Percentiles rank a stretch among this genome's conserved stretches.
Conservation (phyloP, 2,329 filamentous ascomycete genomes). For the Colletotrichum sp. region DNA sequence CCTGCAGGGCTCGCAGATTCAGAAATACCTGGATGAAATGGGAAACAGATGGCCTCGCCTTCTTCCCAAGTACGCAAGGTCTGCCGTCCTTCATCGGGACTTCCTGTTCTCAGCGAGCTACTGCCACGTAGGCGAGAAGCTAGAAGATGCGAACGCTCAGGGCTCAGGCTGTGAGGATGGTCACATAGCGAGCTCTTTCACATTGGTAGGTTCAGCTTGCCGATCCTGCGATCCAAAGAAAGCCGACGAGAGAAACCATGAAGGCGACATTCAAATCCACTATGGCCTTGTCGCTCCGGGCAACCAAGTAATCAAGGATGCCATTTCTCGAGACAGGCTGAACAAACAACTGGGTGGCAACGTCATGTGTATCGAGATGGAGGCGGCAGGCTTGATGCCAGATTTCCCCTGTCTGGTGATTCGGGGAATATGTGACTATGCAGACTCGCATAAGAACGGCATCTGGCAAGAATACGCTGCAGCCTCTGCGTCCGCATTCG, state of each 20-base stretch:
- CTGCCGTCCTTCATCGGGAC: background rate
- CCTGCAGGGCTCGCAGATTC: conserved; percentile 7
- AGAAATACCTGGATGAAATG: background rate
- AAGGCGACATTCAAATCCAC: background rate
- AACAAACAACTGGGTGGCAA: background rate
- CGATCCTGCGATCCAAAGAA: background rate
- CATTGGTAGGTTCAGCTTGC: background rate
- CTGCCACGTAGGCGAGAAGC: background rate
- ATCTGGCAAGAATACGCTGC: conserved; percentile 41
- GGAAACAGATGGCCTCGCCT: background rate
- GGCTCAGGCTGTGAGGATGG: background rate
- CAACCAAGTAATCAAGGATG: conserved; percentile 23
- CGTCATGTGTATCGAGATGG: background rate
- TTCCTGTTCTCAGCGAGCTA: background rate
- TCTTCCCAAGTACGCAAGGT: background rate
- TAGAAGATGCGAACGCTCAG: background rate
- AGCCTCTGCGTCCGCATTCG: conserved; percentile 34
- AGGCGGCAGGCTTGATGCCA: conserved; percentile 21
- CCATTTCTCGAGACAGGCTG: background rate
- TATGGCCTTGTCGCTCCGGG: conserved; percentile 26
- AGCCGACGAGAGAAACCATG: background rate
- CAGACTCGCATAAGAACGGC: conserved; percentile 43
- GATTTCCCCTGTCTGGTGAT: conserved; percentile 38
- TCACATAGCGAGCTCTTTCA: too few relatives aligned
- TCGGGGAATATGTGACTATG: conserved; percentile 45